Evolutionary conservation across 768 basidiomycete genomes (phyloP).

Genomic region (Strobilomyces dryophilus): DNA sequence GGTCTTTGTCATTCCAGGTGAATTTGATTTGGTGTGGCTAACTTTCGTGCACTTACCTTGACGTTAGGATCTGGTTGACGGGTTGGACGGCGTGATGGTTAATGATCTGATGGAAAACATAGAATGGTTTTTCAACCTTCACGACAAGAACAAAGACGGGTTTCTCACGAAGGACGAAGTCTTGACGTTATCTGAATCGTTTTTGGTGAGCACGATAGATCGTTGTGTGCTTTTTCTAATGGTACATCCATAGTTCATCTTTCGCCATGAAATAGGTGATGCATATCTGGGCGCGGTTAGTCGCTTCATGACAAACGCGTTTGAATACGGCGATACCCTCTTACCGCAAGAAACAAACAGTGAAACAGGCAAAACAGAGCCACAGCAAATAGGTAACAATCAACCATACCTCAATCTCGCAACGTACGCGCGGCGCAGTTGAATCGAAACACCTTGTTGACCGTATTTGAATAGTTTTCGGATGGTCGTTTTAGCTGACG

Average conservation of each 20-base stretch:
- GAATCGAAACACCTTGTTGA: conserved; percentile 7
- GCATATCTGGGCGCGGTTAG: conserved; percentile 95
- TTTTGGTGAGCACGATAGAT: conserved; percentile 53
- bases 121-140: conserved; percentile 96
- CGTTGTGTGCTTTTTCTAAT: conserved; percentile 1
- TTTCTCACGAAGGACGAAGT: conserved; percentile 96
- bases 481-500: conserved; percentile 97
- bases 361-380: conserved; percentile 36
- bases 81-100: conserved; percentile 89
- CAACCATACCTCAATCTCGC: conserved; percentile 91
- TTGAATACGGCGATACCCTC: conserved; percentile 97
- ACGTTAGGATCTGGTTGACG: conserved; percentile 77
- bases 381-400: conserved; percentile 60
- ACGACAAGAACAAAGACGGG: conserved; percentile 96
- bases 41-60: conserved; percentile 5
- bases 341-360: conserved; percentile 42
- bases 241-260: conserved; percentile 74
- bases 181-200: conserved; percentile 88
- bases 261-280: conserved; percentile 95
- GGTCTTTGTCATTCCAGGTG: conserved; percentile 88
- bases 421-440: conserved; percentile 43
- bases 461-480: conserved; percentile 61
- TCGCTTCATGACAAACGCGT: conserved; percentile 96
- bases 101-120: conserved; percentile 98
- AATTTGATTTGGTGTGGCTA: conserved; percentile 8